Base-by-base conservation (phyloP, 1,284 basidiomycete species). In the Xerocomus cyaneibrunnescens region DNA sequence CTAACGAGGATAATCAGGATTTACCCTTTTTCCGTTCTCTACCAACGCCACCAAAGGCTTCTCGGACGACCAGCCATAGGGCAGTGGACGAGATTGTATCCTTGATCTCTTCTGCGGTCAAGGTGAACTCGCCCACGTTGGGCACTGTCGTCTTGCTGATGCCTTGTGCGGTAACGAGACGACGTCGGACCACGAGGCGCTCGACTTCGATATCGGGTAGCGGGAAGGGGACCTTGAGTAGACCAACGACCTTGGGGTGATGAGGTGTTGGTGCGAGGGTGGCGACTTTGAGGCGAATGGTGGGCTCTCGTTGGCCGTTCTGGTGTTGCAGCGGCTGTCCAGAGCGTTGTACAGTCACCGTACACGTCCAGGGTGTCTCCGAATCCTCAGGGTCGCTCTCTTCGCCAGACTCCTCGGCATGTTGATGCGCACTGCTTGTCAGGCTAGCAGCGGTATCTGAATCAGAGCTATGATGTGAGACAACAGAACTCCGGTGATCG, bases 361-460 rank as follows among this genome's bases (percentile, higher is more conserved):
- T 83, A 66, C 95, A 98, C 37, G 85, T 83, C 95, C 95, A 99
- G 0, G 94, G 92, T 25, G 92, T 94, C 71, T 98, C 95, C 40
- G 88, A 92, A 68, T 98, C 95, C 68, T 98, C 95, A 0, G 94
- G 92, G 61, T 98, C 94, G 54, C 87, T 91, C 45, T 93, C 86
- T 17, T 85, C 80, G 1, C 75, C 85, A 7, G 75, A 76, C 39
- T 79, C 80, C 4, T 72, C 69, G 10, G 62, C 61, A 12, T 68
- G 62, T 5, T 46, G 62, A 30, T 57, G 61, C 14, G 68, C 52
- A 45, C 57, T 56, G 19, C 59, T 59, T 17, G 28, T 51, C 46
- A 51, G 38, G 35, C 66, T 69, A 4, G 53, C 42, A 17, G 51
- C 56, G 3, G 58, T 57, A 19, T 67, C 69, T 7, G 70, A 69